Conservation (phyloP, 345 rosid genomes). For the Ceriops zippeliana region DNA sequence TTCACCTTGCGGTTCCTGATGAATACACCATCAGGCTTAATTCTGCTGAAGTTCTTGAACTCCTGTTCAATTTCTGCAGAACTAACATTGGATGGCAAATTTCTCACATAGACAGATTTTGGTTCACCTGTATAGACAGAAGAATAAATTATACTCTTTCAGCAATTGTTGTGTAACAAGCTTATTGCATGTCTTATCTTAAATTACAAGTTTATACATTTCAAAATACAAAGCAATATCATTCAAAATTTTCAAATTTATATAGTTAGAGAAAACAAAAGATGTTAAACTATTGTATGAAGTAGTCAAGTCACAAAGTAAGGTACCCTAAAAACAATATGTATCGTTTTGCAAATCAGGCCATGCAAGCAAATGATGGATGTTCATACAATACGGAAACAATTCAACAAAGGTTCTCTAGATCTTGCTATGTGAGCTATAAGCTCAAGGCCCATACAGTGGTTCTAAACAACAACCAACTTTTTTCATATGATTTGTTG, state of each 20-base stretch:
- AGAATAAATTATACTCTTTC: constrained; percentile 16
- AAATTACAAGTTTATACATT: background rate
- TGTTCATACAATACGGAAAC: background rate
- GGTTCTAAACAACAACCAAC: constrained; percentile 3
- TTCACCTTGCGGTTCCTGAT: constrained; percentile 82
- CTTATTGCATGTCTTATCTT: background rate
- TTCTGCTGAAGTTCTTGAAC: constrained; percentile 75
- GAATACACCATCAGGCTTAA: constrained; percentile 87
- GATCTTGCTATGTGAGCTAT: background rate
- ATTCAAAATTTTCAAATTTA: background rate
- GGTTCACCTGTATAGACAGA: constrained; percentile 55
- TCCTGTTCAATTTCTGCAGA: constrained; percentile 82
- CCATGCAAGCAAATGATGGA: background rate
- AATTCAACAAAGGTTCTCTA: background rate
- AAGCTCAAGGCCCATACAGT: background rate
- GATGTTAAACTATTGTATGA: background rate
- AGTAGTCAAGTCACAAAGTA: background rate
- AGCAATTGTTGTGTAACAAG: background rate
- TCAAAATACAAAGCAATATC: constrained; percentile 5
- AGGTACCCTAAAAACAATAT: background rate
- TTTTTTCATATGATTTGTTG: background rate
- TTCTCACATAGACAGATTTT: constrained; percentile 93
- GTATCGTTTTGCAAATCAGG: background rate
- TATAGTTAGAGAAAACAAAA: too few relatives aligned
- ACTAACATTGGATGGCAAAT: constrained; percentile 77